Percentiles rank a stretch among this genome's conserved stretches.
Evolutionary conservation across 2,329 filamentous ascomycete genomes (phyloP).

Genomic region (Decorospora gaudefroyi): DNA sequence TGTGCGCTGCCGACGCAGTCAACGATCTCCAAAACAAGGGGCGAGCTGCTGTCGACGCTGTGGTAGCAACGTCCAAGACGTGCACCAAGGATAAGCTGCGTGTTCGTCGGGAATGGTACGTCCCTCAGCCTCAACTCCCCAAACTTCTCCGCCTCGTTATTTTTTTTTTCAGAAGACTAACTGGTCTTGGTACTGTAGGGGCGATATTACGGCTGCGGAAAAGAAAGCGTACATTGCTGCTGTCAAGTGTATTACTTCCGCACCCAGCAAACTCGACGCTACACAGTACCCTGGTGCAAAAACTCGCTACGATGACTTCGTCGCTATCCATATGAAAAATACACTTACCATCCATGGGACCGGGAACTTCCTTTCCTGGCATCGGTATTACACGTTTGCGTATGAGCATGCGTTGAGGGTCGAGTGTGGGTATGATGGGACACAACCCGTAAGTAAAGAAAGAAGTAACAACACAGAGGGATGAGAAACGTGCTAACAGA

Average conservation of each 20-base stretch:
- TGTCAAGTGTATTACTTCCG: slow-evolving; percentile 40
- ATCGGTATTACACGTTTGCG: slow-evolving; percentile 49
- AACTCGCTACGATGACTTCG: slow-evolving; percentile 46
- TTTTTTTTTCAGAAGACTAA: neutral
- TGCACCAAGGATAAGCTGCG: slow-evolving; percentile 41
- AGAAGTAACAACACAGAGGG: no score
- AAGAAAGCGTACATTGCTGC: slow-evolving; percentile 47
- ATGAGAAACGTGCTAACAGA: no score
- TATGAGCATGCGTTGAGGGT: slow-evolving; percentile 51
- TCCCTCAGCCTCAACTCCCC: neutral
- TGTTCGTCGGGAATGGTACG: slow-evolving; percentile 39
- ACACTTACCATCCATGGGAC: slow-evolving; percentile 43
- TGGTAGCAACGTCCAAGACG: slow-evolving; percentile 34
- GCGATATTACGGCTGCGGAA: slow-evolving; percentile 32
- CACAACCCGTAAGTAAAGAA: slow-evolving; percentile 47
- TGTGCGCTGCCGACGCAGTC: slow-evolving; percentile 36
- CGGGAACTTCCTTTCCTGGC: slow-evolving; percentile 49
- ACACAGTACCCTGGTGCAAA: slow-evolving; percentile 40
- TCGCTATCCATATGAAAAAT: slow-evolving; percentile 46
- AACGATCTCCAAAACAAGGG: slow-evolving; percentile 35
- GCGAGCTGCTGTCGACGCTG: slow-evolving; percentile 33
- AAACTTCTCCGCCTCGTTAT: neutral
- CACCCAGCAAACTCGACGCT: slow-evolving; percentile 29
- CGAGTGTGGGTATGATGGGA: slow-evolving; percentile 53
- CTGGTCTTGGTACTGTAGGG: slow-evolving; percentile 25